phyloP scores from a whole-genome alignment of 352 stramenopile genomes.

The Phytophthora fragariaefolia region DNA sequence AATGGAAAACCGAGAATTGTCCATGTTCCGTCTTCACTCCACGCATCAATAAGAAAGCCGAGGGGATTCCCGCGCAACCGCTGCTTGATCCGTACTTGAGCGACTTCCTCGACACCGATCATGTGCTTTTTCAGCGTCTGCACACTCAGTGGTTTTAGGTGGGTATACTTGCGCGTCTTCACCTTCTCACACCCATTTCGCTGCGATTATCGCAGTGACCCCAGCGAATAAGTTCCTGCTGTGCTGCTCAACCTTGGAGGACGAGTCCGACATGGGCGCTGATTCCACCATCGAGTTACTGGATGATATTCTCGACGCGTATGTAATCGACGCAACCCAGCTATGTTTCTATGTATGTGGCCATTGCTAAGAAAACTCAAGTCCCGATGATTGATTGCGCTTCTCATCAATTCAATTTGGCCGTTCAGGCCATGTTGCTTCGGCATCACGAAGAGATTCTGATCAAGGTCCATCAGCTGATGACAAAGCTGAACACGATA shows the following conservation, averaged over 20 bases:
- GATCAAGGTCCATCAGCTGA: background rate
- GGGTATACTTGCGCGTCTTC: no score
- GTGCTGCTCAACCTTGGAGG: no score
- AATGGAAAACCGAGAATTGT: constrained; percentile 24
- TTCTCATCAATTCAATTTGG: constrained; percentile 23
- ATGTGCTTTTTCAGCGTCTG: no score
- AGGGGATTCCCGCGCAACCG: constrained; percentile 30
- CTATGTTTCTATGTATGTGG: constrained; percentile 23
- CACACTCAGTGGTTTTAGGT: no score
- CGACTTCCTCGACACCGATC: constrained; percentile 11
- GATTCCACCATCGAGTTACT: no score
- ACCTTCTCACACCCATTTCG: constrained; percentile 25
- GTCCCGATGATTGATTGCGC: constrained; percentile 33
- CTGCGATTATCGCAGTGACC: constrained; percentile 23
- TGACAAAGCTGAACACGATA: constrained; percentile 12
- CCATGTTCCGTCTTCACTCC: no score
- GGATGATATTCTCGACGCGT: background rate
- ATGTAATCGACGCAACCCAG: constrained; percentile 12
- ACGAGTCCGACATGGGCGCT: no score
- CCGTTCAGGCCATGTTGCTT: constrained; percentile 9
- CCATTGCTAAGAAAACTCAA: constrained; percentile 12
- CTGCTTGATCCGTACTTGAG: constrained; percentile 13
- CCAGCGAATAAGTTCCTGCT: constrained; percentile 9
- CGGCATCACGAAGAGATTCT: background rate
- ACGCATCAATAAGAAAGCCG: constrained; percentile 26